Percentiles rank a stretch among this genome's conserved stretches.
phyloP scores from a whole-genome alignment of 352 stramenopile species.

The Phytopythium oedochilum region DNA sequence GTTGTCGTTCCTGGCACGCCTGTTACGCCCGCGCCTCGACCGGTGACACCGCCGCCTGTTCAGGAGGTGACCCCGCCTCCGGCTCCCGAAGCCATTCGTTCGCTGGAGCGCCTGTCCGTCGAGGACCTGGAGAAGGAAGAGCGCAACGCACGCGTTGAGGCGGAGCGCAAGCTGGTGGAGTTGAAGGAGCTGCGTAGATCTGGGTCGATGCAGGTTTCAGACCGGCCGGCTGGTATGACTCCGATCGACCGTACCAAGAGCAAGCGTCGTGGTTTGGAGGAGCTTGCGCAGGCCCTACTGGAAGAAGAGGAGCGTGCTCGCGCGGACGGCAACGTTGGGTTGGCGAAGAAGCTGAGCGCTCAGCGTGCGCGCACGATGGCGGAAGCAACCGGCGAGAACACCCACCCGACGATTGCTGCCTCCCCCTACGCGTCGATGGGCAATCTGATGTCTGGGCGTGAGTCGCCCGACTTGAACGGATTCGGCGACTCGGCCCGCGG shows the following conservation, averaged over 20 bases:
- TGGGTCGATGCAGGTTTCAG: slow-evolving; percentile 50
- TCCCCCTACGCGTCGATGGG: slow-evolving; percentile 40
- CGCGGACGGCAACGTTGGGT: slow-evolving; percentile 62
- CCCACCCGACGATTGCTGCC: slow-evolving; percentile 20
- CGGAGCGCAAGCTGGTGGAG: slow-evolving; percentile 78
- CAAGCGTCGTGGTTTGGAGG: slow-evolving; percentile 69
- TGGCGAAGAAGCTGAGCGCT: slow-evolving; percentile 77
- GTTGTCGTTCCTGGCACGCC: neutral
- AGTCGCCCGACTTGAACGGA: slow-evolving; percentile 1
- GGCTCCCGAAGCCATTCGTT: slow-evolving; percentile 22
- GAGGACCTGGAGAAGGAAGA: slow-evolving; percentile 69
- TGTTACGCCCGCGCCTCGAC: slow-evolving; percentile 9
- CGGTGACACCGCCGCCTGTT: slow-evolving; percentile 13
- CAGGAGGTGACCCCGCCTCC: slow-evolving; percentile 18
- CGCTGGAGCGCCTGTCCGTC: slow-evolving; percentile 29
- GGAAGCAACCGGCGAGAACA: slow-evolving; percentile 37
- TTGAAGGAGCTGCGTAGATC: slow-evolving; percentile 70
- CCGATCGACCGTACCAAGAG: slow-evolving; percentile 56
- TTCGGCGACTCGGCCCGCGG: neutral
- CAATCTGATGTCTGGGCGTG: slow-evolving; percentile 21
- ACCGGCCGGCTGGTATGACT: slow-evolving; percentile 54
- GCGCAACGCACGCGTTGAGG: slow-evolving; percentile 66
- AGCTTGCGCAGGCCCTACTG: slow-evolving; percentile 69
- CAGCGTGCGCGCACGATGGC: slow-evolving; percentile 72
- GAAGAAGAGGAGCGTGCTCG: slow-evolving; percentile 79